Percentiles rank a stretch among this genome's conserved stretches.
Evolutionary conservation across 495 filamentous ascomycete genomes (phyloP).

Genomic region (Hypoxylon fuscum): DNA sequence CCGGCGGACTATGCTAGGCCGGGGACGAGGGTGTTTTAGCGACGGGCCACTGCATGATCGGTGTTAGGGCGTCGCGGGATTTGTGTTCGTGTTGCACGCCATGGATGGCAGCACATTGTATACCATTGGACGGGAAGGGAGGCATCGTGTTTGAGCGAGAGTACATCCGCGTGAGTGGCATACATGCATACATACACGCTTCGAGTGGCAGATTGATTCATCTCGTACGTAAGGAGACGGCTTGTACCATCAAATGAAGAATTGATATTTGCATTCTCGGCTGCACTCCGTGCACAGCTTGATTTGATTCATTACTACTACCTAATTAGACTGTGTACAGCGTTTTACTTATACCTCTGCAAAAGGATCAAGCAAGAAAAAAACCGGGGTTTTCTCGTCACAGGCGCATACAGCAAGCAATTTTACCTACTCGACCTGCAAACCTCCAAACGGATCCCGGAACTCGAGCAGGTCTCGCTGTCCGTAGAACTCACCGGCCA

Average conservation of each 20-base stretch:
- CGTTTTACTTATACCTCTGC: background rate
- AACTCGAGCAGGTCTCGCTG: slow-evolving; percentile 86
- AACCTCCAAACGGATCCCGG: slow-evolving; percentile 62
- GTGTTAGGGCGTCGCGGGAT: background rate
- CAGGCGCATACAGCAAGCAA: background rate
- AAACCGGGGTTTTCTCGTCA: background rate
- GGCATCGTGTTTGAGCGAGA: background rate
- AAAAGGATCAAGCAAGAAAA: background rate
- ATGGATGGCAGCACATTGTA: background rate
- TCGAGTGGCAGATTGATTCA: background rate
- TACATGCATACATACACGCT: background rate
- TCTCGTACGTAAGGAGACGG: background rate
- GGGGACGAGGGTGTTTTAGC: background rate
- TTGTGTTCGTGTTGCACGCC: background rate
- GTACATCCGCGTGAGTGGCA: too few relatives aligned
- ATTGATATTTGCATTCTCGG: background rate
- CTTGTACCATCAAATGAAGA: background rate
- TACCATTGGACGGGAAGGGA: background rate
- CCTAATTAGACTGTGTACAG: background rate
- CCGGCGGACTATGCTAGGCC: background rate
- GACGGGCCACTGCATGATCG: background rate
- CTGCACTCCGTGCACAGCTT: background rate
- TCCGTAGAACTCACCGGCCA: slow-evolving; percentile 90
- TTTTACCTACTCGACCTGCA: slow-evolving; percentile 35
- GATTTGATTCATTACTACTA: background rate